Conservation (phyloP, 805 yeast genomes). For the Wickerhamomyces xylosicus region DNA sequence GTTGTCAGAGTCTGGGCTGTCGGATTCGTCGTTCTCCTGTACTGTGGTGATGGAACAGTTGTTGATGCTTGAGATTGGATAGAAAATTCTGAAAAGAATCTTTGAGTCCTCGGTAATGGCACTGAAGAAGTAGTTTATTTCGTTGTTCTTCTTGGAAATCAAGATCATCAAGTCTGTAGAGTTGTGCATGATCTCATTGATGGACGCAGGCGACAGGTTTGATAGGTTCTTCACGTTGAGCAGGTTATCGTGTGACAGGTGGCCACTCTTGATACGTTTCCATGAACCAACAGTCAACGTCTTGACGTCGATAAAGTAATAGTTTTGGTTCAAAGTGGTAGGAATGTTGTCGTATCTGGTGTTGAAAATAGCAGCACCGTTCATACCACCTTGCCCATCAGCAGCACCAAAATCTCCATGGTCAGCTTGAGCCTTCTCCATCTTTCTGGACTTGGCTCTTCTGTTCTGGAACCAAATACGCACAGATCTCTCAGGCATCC, state of each 20-base stretch:
- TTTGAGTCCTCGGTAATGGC: conserved; percentile 55
- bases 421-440: conserved; percentile 35
- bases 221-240: conserved; percentile 34
- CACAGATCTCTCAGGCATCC: conserved; percentile 81
- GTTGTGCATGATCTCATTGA: conserved; percentile 51
- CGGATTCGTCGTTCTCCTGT: neutral
- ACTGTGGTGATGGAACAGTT: conserved; percentile 43
- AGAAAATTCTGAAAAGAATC: conserved; percentile 64
- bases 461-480: conserved; percentile 91
- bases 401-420: conserved; percentile 10
- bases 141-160: conserved; percentile 58
- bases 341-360: conserved; percentile 34
- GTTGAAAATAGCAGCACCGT: conserved; percentile 1
- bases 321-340: conserved; percentile 50
- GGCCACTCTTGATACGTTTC: conserved; percentile 69
- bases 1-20: conserved; percentile 16
- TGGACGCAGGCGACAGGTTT: conserved; percentile 57
- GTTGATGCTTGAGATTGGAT: conserved; percentile 49
- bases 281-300: conserved; percentile 70
- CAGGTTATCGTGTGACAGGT: conserved; percentile 26
- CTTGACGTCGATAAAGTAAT: conserved; percentile 56
- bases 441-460: conserved; percentile 66
- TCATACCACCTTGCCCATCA: neutral
- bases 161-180: conserved; percentile 64
- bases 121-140: conserved; percentile 69